Evolutionary conservation across 306 rosid genomes (phyloP).

Genomic region (Castanea crenata): DNA sequence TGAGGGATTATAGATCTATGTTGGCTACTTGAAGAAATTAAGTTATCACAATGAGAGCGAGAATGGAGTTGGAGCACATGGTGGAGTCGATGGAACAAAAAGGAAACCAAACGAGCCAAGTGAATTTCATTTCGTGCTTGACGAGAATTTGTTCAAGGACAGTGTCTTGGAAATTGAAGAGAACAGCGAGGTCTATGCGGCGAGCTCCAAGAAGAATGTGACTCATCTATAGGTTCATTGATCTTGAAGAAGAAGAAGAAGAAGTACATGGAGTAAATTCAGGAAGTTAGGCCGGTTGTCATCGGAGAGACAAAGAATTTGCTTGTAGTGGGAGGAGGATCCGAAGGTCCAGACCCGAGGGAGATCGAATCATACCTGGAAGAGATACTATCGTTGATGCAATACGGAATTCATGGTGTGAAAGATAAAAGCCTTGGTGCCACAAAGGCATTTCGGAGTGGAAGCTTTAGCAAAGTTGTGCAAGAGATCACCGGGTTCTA

Average conservation of each 20-base stretch:
- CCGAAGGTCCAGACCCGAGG: slow-evolving; percentile 84
- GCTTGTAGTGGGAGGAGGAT: slow-evolving; percentile 62
- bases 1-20: slow-evolving; percentile 86
- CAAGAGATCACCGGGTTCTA: slow-evolving; percentile 91
- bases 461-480: slow-evolving; percentile 76
- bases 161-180: slow-evolving; percentile 81
- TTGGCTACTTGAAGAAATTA: slow-evolving; percentile 65
- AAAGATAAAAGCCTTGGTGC: slow-evolving; percentile 79
- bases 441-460: slow-evolving; percentile 82
- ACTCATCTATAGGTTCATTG: slow-evolving; percentile 61
- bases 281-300: slow-evolving; percentile 69
- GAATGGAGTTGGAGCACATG: slow-evolving; percentile 71
- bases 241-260: slow-evolving; percentile 57
- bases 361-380: slow-evolving; percentile 84
- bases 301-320: slow-evolving; percentile 70
- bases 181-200: slow-evolving; percentile 81
- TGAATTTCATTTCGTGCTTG: slow-evolving; percentile 72
- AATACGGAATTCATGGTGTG: slow-evolving; percentile 75
- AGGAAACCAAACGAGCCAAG: slow-evolving; percentile 27
- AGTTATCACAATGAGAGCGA: slow-evolving; percentile 86
- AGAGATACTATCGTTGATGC: slow-evolving; percentile 80
- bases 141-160: slow-evolving; percentile 81
- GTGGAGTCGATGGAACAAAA: slow-evolving; percentile 69
- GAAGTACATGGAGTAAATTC: slow-evolving; percentile 77
- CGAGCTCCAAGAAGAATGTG: slow-evolving; percentile 96